phyloP scores from a whole-genome alignment of 2,329 filamentous ascomycete species.

The Aspergillus aculeatus region DNA sequence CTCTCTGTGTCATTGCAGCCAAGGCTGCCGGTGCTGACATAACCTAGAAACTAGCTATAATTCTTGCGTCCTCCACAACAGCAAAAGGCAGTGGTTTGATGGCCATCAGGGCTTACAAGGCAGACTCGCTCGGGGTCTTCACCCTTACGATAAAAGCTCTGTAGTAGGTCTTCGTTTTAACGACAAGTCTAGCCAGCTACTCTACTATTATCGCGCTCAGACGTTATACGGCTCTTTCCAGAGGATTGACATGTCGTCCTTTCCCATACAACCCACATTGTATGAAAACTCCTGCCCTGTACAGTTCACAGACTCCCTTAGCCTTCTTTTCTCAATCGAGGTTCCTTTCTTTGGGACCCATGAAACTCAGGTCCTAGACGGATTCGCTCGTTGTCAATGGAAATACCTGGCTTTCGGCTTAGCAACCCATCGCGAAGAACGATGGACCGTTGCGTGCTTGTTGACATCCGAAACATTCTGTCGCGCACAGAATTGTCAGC shows the following conservation, averaged over 20 bases:
- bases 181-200: constrained; percentile 35
- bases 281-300: constrained; percentile 27
- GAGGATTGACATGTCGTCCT: constrained; percentile 20
- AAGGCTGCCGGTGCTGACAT: constrained; percentile 8
- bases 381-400: constrained; percentile 33
- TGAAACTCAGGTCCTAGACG: constrained; percentile 15
- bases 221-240: constrained; percentile 39
- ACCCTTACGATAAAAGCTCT: constrained; percentile 21
- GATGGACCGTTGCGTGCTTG: constrained; percentile 40
- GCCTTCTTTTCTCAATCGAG: constrained; percentile 37
- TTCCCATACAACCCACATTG: constrained; percentile 16
- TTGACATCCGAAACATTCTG: constrained; percentile 35
- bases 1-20: not conserved
- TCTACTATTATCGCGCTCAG: constrained; percentile 35
- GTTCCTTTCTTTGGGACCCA: constrained; percentile 44
- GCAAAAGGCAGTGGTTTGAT: constrained; percentile 4
- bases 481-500: constrained; percentile 29
- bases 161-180: constrained; percentile 36
- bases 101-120: not conserved
- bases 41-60: constrained; percentile 21
- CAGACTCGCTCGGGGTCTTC: not conserved
- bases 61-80: constrained; percentile 20
- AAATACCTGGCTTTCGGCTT: constrained; percentile 43
- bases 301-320: constrained; percentile 23
- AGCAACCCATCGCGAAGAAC: constrained; percentile 33